phyloP scores from a whole-genome alignment of 1,284 basidiomycete species.

The Golubevia pallescens region DNA sequence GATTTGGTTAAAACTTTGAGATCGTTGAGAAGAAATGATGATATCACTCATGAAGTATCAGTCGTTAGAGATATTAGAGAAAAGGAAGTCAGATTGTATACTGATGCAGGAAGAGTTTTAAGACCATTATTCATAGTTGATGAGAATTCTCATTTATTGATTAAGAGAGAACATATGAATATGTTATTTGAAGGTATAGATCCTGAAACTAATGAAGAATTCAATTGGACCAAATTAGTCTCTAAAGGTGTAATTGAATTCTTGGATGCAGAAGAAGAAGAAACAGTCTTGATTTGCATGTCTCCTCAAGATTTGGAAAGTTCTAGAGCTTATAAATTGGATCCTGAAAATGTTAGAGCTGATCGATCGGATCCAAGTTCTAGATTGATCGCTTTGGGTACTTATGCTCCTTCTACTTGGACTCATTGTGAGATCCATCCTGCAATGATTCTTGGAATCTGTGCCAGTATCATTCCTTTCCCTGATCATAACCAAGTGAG shows the following conservation, averaged over 20 bases:
- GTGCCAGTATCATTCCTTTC: conserved; percentile 98
- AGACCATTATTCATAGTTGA: conserved; percentile 97
- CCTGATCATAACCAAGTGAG: conserved; percentile 96
- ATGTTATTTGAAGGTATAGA: conserved; percentile 6
- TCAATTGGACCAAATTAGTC: conserved; percentile 85
- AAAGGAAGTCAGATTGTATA: conserved; percentile 89
- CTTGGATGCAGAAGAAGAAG: conserved; percentile 97
- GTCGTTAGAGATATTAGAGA: conserved; percentile 97
- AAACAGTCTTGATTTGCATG: conserved; percentile 99
- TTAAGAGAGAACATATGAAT: conserved; percentile 80
- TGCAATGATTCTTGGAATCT: conserved; percentile 97
- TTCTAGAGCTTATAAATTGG: conserved; percentile 71
- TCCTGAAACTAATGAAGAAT: conserved; percentile 39
- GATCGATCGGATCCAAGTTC: conserved; percentile 82
- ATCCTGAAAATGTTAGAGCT: conserved; percentile 69
- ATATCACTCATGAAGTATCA: conserved; percentile 93
- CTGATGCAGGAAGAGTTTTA: conserved; percentile 94
- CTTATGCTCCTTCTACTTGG: conserved; percentile 70
- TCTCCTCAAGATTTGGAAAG: conserved; percentile 85
- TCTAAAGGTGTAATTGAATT: conserved; percentile 90
- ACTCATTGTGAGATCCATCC: conserved; percentile 99
- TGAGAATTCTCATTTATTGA: conserved; percentile 76
- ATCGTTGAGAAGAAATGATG: conserved; percentile 88
- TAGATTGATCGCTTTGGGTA: conserved; percentile 70
- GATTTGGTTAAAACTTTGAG: conserved; percentile 91